Conservation (phyloP, 352 stramenopile species). For the Globisporangium echinulatum region DNA sequence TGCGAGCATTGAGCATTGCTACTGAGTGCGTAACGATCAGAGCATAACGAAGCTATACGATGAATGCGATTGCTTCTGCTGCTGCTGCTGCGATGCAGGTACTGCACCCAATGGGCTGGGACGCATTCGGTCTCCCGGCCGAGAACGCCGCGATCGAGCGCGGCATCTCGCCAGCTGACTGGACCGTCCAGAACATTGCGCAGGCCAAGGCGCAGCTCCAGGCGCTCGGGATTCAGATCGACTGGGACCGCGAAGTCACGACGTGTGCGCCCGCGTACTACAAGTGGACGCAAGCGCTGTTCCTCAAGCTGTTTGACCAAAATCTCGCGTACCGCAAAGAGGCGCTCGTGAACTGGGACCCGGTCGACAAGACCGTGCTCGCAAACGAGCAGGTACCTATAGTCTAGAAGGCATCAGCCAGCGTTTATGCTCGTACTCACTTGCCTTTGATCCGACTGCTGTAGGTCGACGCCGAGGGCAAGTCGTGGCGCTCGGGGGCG, state of each 20-base stretch:
- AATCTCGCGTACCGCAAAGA: conserved; percentile 95
- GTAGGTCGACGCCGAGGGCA: conserved; percentile 83
- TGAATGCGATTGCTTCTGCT: background rate
- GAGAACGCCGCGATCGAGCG: conserved; percentile 99
- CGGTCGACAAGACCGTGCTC: conserved; percentile 97
- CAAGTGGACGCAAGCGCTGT: conserved; percentile 99
- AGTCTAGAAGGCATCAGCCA: too few species aligned
- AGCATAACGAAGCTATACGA: too few species aligned
- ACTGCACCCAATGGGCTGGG: conserved; percentile 99
- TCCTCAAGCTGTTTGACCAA: conserved; percentile 95
- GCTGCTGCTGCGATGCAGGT: conserved; percentile 37
- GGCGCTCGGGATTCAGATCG: conserved; percentile 95
- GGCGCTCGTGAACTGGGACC: conserved; percentile 99
- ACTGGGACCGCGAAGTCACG: conserved; percentile 97
- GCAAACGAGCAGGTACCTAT: conserved; percentile 95
- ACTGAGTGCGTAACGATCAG: too few species aligned
- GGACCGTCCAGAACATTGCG: conserved; percentile 96
- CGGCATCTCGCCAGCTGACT: conserved; percentile 93
- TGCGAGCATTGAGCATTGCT: conserved; percentile 6
- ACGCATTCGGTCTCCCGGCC: conserved; percentile 99
- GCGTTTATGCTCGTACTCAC: too few species aligned
- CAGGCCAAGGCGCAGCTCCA: conserved; percentile 96
- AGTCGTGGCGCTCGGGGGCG: conserved; percentile 94
- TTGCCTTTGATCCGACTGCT: too few species aligned
- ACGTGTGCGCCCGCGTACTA: conserved; percentile 97